Evolutionary conservation across 129 eudicot species (phyloP).

Genomic region (Smallanthus sonchifolius): DNA sequence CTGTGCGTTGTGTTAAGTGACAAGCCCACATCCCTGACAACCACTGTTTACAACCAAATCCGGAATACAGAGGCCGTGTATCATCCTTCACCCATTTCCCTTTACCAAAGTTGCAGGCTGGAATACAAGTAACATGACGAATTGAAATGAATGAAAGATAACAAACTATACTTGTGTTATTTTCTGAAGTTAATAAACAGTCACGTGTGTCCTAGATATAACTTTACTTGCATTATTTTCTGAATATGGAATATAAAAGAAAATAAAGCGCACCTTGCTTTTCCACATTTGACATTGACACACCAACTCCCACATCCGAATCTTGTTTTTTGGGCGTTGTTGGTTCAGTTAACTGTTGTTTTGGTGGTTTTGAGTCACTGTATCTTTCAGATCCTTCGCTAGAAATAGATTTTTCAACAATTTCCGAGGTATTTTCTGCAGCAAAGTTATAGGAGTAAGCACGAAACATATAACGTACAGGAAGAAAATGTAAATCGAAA

Average conservation of each 20-base stretch:
- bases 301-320: constrained; percentile 13
- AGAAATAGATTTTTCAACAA: constrained; percentile 26
- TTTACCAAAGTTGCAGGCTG: constrained; percentile 80
- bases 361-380: constrained; percentile 24
- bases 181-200: background rate
- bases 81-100: constrained; percentile 87
- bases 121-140: constrained; percentile 10
- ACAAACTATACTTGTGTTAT: background rate
- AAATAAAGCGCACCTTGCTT: constrained; percentile 33
- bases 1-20: constrained; percentile 74
- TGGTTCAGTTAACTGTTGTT: constrained; percentile 29
- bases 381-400: constrained; percentile 24
- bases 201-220: background rate
- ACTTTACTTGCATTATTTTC: background rate
- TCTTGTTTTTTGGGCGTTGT: constrained; percentile 20
- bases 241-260: constrained; percentile 5
- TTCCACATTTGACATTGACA: background rate
- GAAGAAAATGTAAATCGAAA: background rate
- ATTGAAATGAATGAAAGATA: background rate
- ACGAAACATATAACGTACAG: background rate
- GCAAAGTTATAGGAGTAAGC: constrained; percentile 1
- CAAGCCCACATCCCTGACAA: constrained; percentile 96
- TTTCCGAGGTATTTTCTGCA: constrained; percentile 37
- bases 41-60: constrained; percentile 86
- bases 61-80: constrained; percentile 71